Percentiles rank a stretch among this genome's conserved stretches.
These are phyloP conservation scores for Citrus glauca DNA, from an alignment of 345 rosid species.

Conservation along the genomic window DNA sequence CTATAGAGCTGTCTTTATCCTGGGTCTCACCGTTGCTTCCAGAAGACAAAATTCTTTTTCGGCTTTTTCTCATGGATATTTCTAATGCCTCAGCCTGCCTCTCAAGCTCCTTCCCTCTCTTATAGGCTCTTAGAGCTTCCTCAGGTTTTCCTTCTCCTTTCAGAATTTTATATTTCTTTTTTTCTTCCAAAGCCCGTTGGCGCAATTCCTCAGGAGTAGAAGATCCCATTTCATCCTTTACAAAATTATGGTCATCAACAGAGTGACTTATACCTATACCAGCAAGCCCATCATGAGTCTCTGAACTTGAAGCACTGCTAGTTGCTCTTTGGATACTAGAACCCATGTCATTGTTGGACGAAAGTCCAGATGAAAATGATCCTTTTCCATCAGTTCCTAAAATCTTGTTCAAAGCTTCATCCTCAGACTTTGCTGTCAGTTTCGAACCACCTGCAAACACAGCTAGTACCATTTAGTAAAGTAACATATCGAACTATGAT, in stretches of 20 bases:
- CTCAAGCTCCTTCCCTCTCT: slow-evolving; percentile 94
- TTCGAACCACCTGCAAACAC: slow-evolving; percentile 49
- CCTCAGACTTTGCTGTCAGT: slow-evolving; percentile 40
- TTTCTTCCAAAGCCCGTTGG: slow-evolving; percentile 69
- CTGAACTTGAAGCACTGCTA: slow-evolving; percentile 37
- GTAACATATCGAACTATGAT: background rate
- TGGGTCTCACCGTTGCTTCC: slow-evolving; percentile 28
- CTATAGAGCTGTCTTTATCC: slow-evolving; percentile 37
- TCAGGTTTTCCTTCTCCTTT: slow-evolving; percentile 80
- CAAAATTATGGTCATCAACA: slow-evolving; percentile 23
- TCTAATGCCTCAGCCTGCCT: slow-evolving; percentile 83
- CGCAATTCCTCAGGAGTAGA: slow-evolving; percentile 66
- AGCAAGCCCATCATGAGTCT: slow-evolving; percentile 29
- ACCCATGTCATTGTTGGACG: slow-evolving; percentile 22
- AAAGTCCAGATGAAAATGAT: slow-evolving; percentile 42
- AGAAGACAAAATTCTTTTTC: slow-evolving; percentile 41
- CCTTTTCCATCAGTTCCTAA: slow-evolving; percentile 56
- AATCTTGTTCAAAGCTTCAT: slow-evolving; percentile 67
- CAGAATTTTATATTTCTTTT: slow-evolving; percentile 59
- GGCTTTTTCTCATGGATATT: slow-evolving; percentile 49
- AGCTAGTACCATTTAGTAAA: background rate
- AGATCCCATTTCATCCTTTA: slow-evolving; percentile 28
- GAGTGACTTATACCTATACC: slow-evolving; percentile 23
- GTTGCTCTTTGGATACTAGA: slow-evolving; percentile 32
- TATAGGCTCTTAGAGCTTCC: slow-evolving; percentile 83